A percentile compares a stretch with the other conserved stretches of the same genome.
These are phyloP conservation scores for Backusella liffmaniae DNA, from an alignment of 192 early-diverging fungal genomes.

Conservation along the genomic window DNA sequence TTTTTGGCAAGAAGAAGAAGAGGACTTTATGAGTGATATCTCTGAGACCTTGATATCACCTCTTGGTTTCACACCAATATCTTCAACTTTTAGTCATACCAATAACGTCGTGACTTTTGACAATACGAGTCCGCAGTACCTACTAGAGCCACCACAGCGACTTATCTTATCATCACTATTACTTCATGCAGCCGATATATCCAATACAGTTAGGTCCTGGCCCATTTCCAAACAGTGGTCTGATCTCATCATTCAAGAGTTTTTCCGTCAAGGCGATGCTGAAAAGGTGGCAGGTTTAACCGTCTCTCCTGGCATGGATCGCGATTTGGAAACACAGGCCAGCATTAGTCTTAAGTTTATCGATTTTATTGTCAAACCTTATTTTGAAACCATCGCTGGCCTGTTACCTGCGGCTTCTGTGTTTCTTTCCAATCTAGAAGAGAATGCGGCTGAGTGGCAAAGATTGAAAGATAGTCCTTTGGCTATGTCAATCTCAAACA, in stretches of 20 bases:
- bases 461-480: conserved; percentile 28
- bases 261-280: conserved; percentile 82
- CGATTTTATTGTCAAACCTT: conserved; percentile 82
- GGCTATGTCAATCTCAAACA: background rate
- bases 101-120: background rate
- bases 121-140: background rate
- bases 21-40: conserved; percentile 46
- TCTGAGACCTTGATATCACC: conserved; percentile 57
- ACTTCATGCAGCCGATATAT: conserved; percentile 87
- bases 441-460: conserved; percentile 59
- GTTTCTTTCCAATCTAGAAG: conserved; percentile 52
- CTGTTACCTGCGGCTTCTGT: conserved; percentile 63
- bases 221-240: conserved; percentile 88
- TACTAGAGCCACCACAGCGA: conserved; percentile 41
- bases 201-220: conserved; percentile 85
- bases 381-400: conserved; percentile 75
- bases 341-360: conserved; percentile 80
- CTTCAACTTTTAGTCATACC: conserved; percentile 20
- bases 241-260: conserved; percentile 82
- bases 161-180: conserved; percentile 63
- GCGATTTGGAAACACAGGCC: conserved; percentile 63
- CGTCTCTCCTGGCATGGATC: conserved; percentile 89
- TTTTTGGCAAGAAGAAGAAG: conserved; percentile 55
- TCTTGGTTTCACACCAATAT: conserved; percentile 20
- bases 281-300: conserved; percentile 74